Base-by-base conservation (phyloP, 371 early-diverging fungal species). In the Mucor sp. region DNA sequence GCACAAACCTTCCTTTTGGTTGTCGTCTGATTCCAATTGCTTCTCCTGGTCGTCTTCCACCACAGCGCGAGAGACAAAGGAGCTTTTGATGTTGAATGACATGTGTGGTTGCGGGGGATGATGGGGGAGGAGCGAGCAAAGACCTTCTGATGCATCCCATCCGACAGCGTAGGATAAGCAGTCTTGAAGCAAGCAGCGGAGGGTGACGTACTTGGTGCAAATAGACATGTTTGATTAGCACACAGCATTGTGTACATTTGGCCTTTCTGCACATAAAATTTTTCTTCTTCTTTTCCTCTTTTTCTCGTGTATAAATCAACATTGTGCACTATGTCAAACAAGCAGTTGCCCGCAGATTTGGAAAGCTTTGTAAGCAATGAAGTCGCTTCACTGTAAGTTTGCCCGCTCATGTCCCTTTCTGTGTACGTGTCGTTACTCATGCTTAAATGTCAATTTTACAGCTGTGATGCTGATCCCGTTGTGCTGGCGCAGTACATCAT, bases 401-500 rank as follows among this genome's bases (percentile, higher is more conserved):
- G 33, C 30, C 30, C 9, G 21, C 21, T 5, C 1, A 17, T 47
- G 21, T 3, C 47, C n/a, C 11, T 8, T 62, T 12, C 9, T 17
- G 6, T 59, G 65, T 23, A 65, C 61, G 65, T 68, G 58, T 62
- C 37, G 47, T n/a, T 25, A 53, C 53, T 53, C 15, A 27, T 8
- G 2, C 50, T 50, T 25, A 50, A 9, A 27, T 23, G 23, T 27
- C 53, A 53, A 8, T 48, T 32, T 33, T 59, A 32, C 70, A 93
- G 91, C 30, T 91, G 88, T 65, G 94, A 94, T 60, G 94, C 93
- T 35, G 94, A 94, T 70, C 90, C 93, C 15, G 71, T 69, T 32
- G 91, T 92, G 32, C 74, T 93, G 27, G 91, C 93, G 8, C 93
- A 94, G 50, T 94, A 94, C 71, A 87, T 93, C 47, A 77, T 93